A percentile compares a stretch with the other conserved stretches of the same genome.
Conservation (phyloP, 2,329 filamentous ascomycete species). For the Arthrobotrys sphaeroides region DNA sequence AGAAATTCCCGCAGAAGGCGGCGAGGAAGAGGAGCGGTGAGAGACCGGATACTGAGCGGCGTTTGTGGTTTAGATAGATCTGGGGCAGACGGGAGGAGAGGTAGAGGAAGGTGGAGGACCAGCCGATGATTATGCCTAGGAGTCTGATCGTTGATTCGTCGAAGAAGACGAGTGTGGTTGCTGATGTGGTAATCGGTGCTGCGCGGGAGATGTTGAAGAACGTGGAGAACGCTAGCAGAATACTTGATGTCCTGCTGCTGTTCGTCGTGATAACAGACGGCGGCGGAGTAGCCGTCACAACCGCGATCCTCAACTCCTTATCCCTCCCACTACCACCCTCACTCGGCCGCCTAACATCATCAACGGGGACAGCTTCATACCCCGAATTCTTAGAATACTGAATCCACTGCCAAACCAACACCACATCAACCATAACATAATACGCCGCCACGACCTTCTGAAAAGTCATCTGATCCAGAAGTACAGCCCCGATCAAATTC, state of each 20-base stretch:
- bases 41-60: conserved; percentile 72
- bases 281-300: conserved; percentile 1
- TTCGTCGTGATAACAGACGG: conserved; percentile 3
- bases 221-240: conserved; percentile 33
- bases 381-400: conserved; percentile 69
- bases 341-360: conserved; percentile 60
- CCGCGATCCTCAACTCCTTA: conserved; percentile 27
- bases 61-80: conserved; percentile 72
- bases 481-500: conserved; percentile 71
- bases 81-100: conserved; percentile 71
- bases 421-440: conserved; percentile 73
- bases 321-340: conserved; percentile 40
- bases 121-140: conserved; percentile 30
- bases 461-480: conserved; percentile 73
- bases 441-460: conserved; percentile 73
- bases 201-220: conserved; percentile 45
- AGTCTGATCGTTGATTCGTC: conserved; percentile 12
- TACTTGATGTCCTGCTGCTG: background rate
- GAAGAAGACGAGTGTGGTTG: conserved; percentile 4
- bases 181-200: conserved; percentile 15
- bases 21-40: conserved; percentile 72
- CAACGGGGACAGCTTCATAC: conserved; percentile 53
- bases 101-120: conserved; percentile 60
- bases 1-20: conserved; percentile 74
- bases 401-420: conserved; percentile 71